Evolutionary conservation across 2,329 filamentous ascomycete species (phyloP), one percentile per base, ranked within the genome.

Genomic region (Fusarium globosum): DNA sequence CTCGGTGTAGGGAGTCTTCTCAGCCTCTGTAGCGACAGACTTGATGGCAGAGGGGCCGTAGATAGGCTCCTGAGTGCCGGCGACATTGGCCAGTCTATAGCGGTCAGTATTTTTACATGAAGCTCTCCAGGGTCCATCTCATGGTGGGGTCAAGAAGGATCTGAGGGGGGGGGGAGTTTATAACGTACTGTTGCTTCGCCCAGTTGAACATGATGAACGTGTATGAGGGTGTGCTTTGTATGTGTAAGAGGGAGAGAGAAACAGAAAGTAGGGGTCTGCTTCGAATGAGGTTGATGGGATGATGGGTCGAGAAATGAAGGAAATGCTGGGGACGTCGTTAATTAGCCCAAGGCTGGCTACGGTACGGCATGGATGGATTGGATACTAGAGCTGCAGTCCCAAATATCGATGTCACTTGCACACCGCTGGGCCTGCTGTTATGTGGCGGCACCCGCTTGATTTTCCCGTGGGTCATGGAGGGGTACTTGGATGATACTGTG

Each of bases 1-100:
- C 82, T 96, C 94, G 59, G 94, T 95, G 83, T 93, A 97, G 56
- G 94, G 92, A 33, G 89, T 93, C 68, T 89, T 89, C 82, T 92
- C 89, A 72, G 93, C 88, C 85, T 98, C 94, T 79, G 93, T 89
- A 74, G 93, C 91, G 75, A 99, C 94, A 28, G 95, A 92, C 80
- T 90, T 92, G 83, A 98, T 94, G 79, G 95, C 96, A 13, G 91
- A 89, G 56, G 96, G 92, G 75, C 96, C 96, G 83, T 99, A 98
- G 84, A 97, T 93, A 81, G 96, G 96, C 88, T 98, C 95, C 83
- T 97, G 93, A 62, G 96, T 98, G 85, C 97, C 95, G 81, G 95
- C 95, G 82, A 97, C 95, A 83, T 95, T 88, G 83, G 88, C 90
- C 84, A 92, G 83, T 82, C 89, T 92, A 77, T 74, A 76, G 72